A percentile compares a stretch with the other conserved stretches of the same genome.
Evolutionary conservation across 2,329 filamentous ascomycete species (phyloP).

Genomic region (Lachnellula occidentalis): DNA sequence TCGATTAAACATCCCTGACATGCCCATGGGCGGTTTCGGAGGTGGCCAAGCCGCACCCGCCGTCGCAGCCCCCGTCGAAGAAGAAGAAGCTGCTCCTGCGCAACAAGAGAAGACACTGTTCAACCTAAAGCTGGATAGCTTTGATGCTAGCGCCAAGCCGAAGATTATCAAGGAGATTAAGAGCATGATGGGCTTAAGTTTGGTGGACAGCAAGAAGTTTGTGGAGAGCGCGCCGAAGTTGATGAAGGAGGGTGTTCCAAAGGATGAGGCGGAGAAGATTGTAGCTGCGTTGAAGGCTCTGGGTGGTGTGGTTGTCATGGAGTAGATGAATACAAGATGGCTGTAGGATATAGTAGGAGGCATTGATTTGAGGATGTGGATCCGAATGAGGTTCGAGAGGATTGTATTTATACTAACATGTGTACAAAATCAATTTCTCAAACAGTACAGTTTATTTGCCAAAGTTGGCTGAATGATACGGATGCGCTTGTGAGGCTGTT

Average conservation of each 20-base stretch:
- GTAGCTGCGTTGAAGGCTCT: constrained; percentile 89
- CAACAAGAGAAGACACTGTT: constrained; percentile 97
- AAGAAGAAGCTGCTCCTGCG: constrained; percentile 81
- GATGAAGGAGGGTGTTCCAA: constrained; percentile 98
- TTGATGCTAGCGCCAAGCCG: constrained; percentile 84
- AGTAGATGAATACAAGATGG: constrained; percentile 50
- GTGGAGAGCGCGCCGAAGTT: constrained; percentile 96
- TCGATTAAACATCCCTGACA: constrained; percentile 94
- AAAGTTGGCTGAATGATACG: too few species aligned
- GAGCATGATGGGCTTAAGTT: constrained; percentile 83
- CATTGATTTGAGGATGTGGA: constrained; percentile 12
- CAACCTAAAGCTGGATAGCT: constrained; percentile 87
- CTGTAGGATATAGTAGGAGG: constrained; percentile 18
- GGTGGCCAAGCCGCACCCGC: constrained; percentile 56
- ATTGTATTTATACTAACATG: constrained; percentile 31
- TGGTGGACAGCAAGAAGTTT: constrained; percentile 99
- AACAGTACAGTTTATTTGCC: background rate
- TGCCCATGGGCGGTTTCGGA: constrained; percentile 88
- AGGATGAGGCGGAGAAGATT: constrained; percentile 99
- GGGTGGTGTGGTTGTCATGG: constrained; percentile 84
- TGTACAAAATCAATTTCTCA: constrained; percentile 31
- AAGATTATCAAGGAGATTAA: constrained; percentile 99
- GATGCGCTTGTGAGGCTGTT: too few species aligned
- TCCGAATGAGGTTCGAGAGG: background rate
- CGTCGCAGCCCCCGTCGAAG: constrained; percentile 60